Conservation (phyloP, 2,329 filamentous ascomycete species). For the Penicillium crustosum region DNA sequence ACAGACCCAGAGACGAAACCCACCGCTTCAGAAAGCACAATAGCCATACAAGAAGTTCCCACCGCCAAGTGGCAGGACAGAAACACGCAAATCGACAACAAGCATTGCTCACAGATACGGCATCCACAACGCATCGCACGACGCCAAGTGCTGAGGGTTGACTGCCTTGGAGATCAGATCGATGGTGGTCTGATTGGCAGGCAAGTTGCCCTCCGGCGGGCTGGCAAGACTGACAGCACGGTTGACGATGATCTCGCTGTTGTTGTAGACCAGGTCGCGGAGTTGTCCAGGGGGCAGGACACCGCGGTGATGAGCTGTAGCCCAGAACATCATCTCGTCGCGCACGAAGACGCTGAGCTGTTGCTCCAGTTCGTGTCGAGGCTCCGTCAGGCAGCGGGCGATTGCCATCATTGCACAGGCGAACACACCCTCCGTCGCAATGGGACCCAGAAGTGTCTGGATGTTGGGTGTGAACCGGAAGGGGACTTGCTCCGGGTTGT, state of each 20-base stretch:
- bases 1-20: conserved; percentile 16
- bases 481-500: conserved; percentile 91
- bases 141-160: conserved; percentile 82
- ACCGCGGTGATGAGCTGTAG: conserved; percentile 72
- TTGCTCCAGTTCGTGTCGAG: conserved; percentile 80
- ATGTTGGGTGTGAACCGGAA: conserved; percentile 97
- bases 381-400: conserved; percentile 87
- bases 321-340: conserved; percentile 98
- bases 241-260: conserved; percentile 90
- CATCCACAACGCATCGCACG: conserved; percentile 96
- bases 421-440: conserved; percentile 95
- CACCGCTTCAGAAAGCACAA: conserved; percentile 11
- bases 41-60: conserved; percentile 12
- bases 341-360: conserved; percentile 91
- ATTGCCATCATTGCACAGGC: conserved; percentile 96
- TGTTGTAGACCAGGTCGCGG: conserved; percentile 76
- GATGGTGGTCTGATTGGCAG: conserved; percentile 95
- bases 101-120: conserved; percentile 67
- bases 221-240: conserved; percentile 82
- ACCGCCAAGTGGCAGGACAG: conserved; percentile 13
- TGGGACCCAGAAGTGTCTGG: conserved; percentile 91
- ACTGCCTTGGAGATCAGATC: conserved; percentile 91
- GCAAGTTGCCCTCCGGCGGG: conserved; percentile 71
- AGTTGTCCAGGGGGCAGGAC: conserved; percentile 66
- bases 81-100: conserved; percentile 12